Conservation (phyloP, 345 rosid species). For the Linum tenue region DNA sequence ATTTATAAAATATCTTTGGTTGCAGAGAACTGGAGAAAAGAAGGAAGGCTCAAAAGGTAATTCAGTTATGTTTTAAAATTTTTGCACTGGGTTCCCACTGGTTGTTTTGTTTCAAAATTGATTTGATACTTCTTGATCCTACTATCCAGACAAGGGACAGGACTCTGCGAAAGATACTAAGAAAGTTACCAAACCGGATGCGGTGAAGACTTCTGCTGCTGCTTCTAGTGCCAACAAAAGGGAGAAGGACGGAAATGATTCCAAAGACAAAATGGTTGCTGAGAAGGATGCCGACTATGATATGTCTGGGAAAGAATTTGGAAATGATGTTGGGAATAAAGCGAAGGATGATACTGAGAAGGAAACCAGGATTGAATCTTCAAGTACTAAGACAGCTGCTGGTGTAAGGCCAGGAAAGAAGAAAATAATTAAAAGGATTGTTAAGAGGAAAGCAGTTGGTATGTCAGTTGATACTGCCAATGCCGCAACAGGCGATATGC, state of each 20-base stretch:
- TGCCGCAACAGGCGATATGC: constrained; percentile 31
- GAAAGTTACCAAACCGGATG: constrained; percentile 27
- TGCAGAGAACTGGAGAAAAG: constrained; percentile 46
- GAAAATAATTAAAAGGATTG: constrained; percentile 72
- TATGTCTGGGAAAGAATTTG: no score
- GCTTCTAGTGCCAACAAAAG: constrained; percentile 23
- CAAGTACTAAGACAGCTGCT: constrained; percentile 32
- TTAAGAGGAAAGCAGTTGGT: constrained; percentile 43
- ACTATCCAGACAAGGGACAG: constrained; percentile 26
- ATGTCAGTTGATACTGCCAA: constrained; percentile 33
- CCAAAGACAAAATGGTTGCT: constrained; percentile 30
- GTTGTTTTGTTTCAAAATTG: no score
- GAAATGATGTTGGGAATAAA: constrained; percentile 24
- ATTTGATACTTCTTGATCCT: not conserved
- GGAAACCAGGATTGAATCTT: constrained; percentile 29
- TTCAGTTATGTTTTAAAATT: constrained; percentile 6
- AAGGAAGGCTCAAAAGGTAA: constrained; percentile 54
- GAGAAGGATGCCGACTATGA: constrained; percentile 25
- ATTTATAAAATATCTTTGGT: constrained; percentile 9
- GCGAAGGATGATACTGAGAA: constrained; percentile 29
- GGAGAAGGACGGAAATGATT: constrained; percentile 14
- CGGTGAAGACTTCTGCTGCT: constrained; percentile 24
- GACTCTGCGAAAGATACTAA: constrained; percentile 33
- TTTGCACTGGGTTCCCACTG: not conserved
- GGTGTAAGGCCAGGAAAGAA: constrained; percentile 50